Evolutionary conservation across 176 grass and related monocot species (phyloP).

Genomic region (sorghum (Sorghum bicolor)): Sorghum_bicolor_NCBIv3 NC_012870.2:62443501-62444000

Average conservation of each 20-base stretch:
- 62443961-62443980: slow-evolving; percentile 71
- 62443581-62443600: too few species aligned
- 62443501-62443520: too few species aligned
- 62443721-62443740: neutral
- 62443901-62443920: slow-evolving; percentile 36
- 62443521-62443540: too few species aligned
- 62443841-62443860: neutral
- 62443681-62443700: neutral
- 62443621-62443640: neutral
- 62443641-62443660: too few species aligned
- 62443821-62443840: neutral
- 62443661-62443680: neutral
- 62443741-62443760: slow-evolving; percentile 22
- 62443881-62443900: slow-evolving; percentile 44
- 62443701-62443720: neutral
- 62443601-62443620: too few species aligned
- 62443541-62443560: too few species aligned
- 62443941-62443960: slow-evolving; percentile 78
- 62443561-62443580: too few species aligned
- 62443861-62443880: slow-evolving; percentile 12
- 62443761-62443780: slow-evolving; percentile 24
- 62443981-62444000: slow-evolving; percentile 28
- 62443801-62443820: slow-evolving; percentile 46
- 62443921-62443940: slow-evolving; percentile 84
- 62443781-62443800: slow-evolving; percentile 12